These are phyloP conservation scores for Allium fistulosum DNA, from an alignment of 106 monocot species.

Conservation along the genomic window DNA sequence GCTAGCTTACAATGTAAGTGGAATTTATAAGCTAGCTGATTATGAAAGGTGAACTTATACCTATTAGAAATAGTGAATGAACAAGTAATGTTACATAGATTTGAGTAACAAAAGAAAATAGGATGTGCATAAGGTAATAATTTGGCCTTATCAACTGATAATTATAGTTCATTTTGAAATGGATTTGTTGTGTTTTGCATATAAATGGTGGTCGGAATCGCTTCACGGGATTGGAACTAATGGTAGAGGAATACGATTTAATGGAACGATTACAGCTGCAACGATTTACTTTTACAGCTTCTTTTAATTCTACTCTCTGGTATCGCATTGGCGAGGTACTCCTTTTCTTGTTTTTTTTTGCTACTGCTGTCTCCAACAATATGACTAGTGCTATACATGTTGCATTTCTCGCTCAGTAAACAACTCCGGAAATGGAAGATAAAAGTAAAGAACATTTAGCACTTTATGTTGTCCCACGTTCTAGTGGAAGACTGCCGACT, in stretches of 20 bases:
- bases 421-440: too few species aligned
- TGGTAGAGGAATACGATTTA: conserved; percentile 59
- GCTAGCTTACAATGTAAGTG: too few species aligned
- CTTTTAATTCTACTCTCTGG: conserved; percentile 78
- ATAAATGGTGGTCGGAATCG: conserved; percentile 96
- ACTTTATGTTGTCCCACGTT: background rate
- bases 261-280: conserved; percentile 42
- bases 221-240: conserved; percentile 65
- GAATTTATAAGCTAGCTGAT: too few species aligned
- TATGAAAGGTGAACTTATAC: too few species aligned
- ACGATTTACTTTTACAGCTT: conserved; percentile 80
- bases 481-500: too few species aligned
- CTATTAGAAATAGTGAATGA: too few species aligned
- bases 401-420: background rate
- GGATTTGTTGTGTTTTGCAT: too few species aligned
- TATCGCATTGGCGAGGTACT: conserved; percentile 74
- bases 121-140: too few species aligned
- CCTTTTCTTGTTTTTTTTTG: background rate
- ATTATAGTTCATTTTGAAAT: too few species aligned
- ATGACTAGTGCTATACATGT: background rate
- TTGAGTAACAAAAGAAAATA: too few species aligned
- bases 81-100: too few species aligned
- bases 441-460: background rate
- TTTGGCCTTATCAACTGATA: too few species aligned
- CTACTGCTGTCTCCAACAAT: background rate